Evolutionary conservation across 2,329 filamentous ascomycete genomes (phyloP).

Genomic region (Claviceps pusilla): DNA sequence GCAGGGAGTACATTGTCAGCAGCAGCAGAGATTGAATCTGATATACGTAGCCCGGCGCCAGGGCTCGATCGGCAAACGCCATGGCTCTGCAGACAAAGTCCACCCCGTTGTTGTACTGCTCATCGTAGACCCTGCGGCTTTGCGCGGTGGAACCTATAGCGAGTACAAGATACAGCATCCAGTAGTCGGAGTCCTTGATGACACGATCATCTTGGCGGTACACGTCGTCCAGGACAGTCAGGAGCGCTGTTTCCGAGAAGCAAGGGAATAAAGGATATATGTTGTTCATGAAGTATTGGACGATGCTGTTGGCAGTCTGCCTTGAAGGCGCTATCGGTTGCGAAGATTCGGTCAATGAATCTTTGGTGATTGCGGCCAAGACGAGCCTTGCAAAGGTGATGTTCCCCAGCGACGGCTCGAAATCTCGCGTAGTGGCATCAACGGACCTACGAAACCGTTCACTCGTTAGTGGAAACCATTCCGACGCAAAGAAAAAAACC

Average conservation of each 20-base stretch:
- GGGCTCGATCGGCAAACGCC: constrained; percentile 62
- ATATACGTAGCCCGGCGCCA: constrained; percentile 68
- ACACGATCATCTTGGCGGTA: constrained; percentile 55
- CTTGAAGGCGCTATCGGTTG: constrained; percentile 55
- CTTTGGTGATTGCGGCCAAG: constrained; percentile 64
- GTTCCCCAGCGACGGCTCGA: constrained; percentile 72
- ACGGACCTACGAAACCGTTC: constrained; percentile 47
- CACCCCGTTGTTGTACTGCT: constrained; percentile 42
- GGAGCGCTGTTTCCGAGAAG: constrained; percentile 66
- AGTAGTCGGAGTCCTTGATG: constrained; percentile 58
- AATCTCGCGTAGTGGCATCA: constrained; percentile 87
- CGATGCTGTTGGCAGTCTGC: constrained; percentile 49
- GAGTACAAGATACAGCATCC: constrained; percentile 77
- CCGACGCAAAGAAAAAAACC: background rate
- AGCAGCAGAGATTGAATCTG: constrained; percentile 81
- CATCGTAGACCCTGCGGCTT: constrained; percentile 53
- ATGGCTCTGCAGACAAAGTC: constrained; percentile 50
- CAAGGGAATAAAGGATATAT: constrained; percentile 68
- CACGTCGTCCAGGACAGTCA: constrained; percentile 64
- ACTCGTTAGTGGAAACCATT: background rate
- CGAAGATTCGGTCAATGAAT: constrained; percentile 48
- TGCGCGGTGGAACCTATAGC: constrained; percentile 66
- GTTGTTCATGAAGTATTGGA: constrained; percentile 75
- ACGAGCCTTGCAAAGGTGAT: constrained; percentile 89
- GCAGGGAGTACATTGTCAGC: constrained; percentile 75